Evolutionary conservation across 176 grass and related monocot species (phyloP).

Genomic region (Neostapfia colusana): DNA sequence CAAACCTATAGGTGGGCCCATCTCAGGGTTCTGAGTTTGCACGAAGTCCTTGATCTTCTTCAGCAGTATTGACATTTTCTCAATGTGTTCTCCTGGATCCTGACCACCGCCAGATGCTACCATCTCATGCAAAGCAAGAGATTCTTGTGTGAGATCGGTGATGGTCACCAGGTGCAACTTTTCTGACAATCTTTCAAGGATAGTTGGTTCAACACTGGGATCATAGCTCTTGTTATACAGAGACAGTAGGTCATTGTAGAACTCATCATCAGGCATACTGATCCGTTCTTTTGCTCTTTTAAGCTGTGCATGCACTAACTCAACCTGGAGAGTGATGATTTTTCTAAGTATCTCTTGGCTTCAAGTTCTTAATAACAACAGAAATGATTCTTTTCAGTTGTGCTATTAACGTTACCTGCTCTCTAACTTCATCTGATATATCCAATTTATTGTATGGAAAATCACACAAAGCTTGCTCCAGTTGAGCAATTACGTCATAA

Average conservation of each 20-base stretch:
- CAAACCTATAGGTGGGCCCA: constrained; percentile 51
- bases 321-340: constrained; percentile 56
- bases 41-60: constrained; percentile 98
- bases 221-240: constrained; percentile 61
- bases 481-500: constrained; percentile 50
- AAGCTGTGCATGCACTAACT: constrained; percentile 79
- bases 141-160: constrained; percentile 91
- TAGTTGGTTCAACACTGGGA: constrained; percentile 47
- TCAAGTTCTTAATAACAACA: constrained; percentile 10
- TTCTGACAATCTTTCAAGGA: constrained; percentile 60
- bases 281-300: constrained; percentile 78
- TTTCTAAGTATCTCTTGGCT: constrained; percentile 14
- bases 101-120: constrained; percentile 62
- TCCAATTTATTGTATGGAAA: constrained; percentile 61
- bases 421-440: constrained; percentile 91
- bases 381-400: constrained; percentile 23
- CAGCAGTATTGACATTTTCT: constrained; percentile 91
- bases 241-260: constrained; percentile 62
- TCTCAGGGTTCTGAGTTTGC: constrained; percentile 85
- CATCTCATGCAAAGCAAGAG: constrained; percentile 93
- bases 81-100: constrained; percentile 82
- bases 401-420: constrained; percentile 55
- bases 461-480: constrained; percentile 62
- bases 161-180: constrained; percentile 76
- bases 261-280: constrained; percentile 58